These are phyloP conservation scores for Pythium rhizo-oryzae DNA, from an alignment of 352 stramenopile species.

Conservation along the genomic window DNA sequence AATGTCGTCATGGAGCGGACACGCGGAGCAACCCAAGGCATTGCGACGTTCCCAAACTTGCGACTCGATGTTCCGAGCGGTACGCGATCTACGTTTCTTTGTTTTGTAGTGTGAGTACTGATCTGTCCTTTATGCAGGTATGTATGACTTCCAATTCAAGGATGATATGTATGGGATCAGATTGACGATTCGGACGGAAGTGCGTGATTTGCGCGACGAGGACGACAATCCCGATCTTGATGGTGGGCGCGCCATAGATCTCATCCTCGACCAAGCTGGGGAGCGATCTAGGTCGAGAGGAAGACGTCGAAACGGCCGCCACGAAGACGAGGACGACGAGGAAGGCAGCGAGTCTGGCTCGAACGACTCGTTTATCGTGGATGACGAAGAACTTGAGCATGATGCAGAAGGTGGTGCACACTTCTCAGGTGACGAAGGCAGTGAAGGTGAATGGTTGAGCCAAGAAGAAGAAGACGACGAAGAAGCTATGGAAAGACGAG, in stretches of 20 bases:
- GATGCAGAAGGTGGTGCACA: constrained; percentile 33
- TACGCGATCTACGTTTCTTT: constrained; percentile 25
- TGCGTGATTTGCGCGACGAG: constrained; percentile 52
- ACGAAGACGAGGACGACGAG: constrained; percentile 43
- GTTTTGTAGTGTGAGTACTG: not conserved
- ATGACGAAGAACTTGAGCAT: constrained; percentile 34
- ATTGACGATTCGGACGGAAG: constrained; percentile 52
- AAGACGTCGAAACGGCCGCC: constrained; percentile 15
- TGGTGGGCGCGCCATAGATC: not conserved
- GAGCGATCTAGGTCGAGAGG: constrained; percentile 27
- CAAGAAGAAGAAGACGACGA: constrained; percentile 35
- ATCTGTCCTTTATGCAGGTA: constrained; percentile 32
- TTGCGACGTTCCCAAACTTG: constrained; percentile 59
- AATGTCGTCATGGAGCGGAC: constrained; percentile 68
- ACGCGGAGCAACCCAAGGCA: constrained; percentile 46
- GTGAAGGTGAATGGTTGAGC: constrained; percentile 21
- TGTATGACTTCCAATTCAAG: constrained; percentile 71
- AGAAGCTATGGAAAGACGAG: constrained; percentile 17
- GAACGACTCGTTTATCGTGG: constrained; percentile 74
- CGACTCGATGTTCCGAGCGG: constrained; percentile 66
- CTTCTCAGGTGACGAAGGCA: constrained; percentile 18
- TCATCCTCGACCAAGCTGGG: constrained; percentile 21
- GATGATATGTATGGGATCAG: constrained; percentile 64
- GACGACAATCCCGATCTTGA: constrained; percentile 27
- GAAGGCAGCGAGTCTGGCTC: constrained; percentile 46